phyloP scores from a whole-genome alignment of 2,329 filamentous ascomycete species.

The Colletotrichum caudatum region DNA sequence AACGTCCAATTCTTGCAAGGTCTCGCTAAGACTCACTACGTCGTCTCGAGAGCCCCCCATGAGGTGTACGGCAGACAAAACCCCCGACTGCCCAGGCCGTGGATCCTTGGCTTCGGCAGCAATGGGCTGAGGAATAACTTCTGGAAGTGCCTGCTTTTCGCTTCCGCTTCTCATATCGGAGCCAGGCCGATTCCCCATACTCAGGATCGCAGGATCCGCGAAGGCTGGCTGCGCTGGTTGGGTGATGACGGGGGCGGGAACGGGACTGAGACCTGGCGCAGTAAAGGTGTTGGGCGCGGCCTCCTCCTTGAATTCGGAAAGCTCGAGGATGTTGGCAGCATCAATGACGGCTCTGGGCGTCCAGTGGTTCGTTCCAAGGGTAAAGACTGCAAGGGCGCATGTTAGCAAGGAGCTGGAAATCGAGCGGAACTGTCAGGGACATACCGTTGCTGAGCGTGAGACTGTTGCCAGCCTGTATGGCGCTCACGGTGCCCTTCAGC shows the following conservation, averaged over 20 bases:
- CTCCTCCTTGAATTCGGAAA: conserved; percentile 55
- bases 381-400: conserved; percentile 51
- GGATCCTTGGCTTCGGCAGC: conserved; percentile 50
- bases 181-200: conserved; percentile 65
- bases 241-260: conserved; percentile 46
- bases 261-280: conserved; percentile 45
- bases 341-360: conserved; percentile 58
- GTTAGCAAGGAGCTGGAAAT: conserved; percentile 11
- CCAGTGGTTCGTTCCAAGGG: conserved; percentile 55
- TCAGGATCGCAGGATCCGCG: conserved; percentile 86
- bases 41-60: conserved; percentile 14
- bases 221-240: conserved; percentile 62
- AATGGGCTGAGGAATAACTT: conserved; percentile 45
- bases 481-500: conserved; percentile 77
- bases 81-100: conserved; percentile 44
- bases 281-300: conserved; percentile 47
- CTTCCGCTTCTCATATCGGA: conserved; percentile 44
- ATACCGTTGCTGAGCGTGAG: conserved; percentile 79
- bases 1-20: conserved; percentile 45
- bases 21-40: conserved; percentile 40
- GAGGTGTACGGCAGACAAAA: conserved; percentile 40
- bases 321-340: conserved; percentile 59
- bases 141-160: conserved; percentile 38
- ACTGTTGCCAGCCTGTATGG: conserved; percentile 74
- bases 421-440: conserved; percentile 43